Conservation (phyloP, 768 basidiomycete species). For the Leccinum olivaceopallidum region DNA sequence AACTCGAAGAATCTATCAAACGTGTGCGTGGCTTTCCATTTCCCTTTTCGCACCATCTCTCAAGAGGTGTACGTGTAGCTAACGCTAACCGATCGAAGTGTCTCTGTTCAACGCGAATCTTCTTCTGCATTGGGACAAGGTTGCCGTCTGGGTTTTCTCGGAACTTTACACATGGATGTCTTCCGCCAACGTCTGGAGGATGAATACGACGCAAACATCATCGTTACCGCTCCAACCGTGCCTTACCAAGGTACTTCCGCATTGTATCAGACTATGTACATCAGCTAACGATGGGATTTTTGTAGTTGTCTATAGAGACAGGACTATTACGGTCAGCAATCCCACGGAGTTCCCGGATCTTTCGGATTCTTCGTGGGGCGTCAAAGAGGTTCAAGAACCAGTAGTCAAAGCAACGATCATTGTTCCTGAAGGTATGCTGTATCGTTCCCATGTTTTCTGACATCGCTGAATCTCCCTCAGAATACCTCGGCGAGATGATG, state of each 20-base stretch:
- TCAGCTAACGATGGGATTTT: constrained; percentile 1
- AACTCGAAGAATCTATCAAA: constrained; percentile 95
- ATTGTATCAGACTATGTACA: neutral
- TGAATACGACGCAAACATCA: constrained; percentile 92
- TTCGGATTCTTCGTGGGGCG: constrained; percentile 54
- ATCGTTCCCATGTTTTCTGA: neutral
- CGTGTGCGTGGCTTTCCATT: constrained; percentile 50
- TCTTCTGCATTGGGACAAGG: constrained; percentile 96
- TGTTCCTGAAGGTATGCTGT: constrained; percentile 76
- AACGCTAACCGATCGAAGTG: constrained; percentile 83
- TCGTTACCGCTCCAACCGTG: constrained; percentile 94
- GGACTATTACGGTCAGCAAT: constrained; percentile 74
- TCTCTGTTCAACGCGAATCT: constrained; percentile 88
- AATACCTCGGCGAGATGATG: constrained; percentile 96
- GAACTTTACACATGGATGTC: constrained; percentile 95
- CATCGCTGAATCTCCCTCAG: constrained; percentile 37
- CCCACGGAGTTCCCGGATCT: constrained; percentile 95
- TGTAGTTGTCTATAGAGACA: constrained; percentile 72
- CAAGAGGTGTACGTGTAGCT: constrained; percentile 46
- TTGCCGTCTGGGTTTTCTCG: constrained; percentile 91
- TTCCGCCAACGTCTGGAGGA: constrained; percentile 96
- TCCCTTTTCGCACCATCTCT: constrained; percentile 6
- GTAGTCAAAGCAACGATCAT: constrained; percentile 93
- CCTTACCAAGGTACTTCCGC: constrained; percentile 72
- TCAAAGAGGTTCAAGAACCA: constrained; percentile 86